Conservation (phyloP, 805 yeast genomes). For the Wickerhamomyces ciferrii region DNA sequence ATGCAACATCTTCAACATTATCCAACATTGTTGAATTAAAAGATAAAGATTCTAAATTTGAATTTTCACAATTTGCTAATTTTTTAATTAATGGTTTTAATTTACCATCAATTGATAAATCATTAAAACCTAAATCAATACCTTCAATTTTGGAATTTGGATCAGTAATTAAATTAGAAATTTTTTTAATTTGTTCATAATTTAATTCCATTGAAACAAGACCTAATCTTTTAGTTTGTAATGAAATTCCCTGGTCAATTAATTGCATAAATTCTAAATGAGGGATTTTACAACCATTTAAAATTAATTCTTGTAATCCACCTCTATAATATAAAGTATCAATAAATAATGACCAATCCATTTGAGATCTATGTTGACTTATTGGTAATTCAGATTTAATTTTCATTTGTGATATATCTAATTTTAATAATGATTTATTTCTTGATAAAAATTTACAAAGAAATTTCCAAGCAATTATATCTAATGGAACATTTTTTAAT, state of each 20-base stretch:
- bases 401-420: slow-evolving; percentile 68
- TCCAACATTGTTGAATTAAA: slow-evolving; percentile 58
- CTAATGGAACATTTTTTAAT: slow-evolving; percentile 71
- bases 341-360: slow-evolving; percentile 79
- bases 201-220: slow-evolving; percentile 69
- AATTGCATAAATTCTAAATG: slow-evolving; percentile 48
- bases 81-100: slow-evolving; percentile 20
- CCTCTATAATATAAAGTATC: slow-evolving; percentile 65
- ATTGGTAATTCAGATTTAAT: slow-evolving; percentile 28
- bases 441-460: slow-evolving; percentile 71
- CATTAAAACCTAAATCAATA: slow-evolving; percentile 81
- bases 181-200: slow-evolving; percentile 47
- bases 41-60: slow-evolving; percentile 42
- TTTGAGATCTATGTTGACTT: slow-evolving; percentile 52
- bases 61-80: slow-evolving; percentile 11
- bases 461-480: slow-evolving; percentile 69
- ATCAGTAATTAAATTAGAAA: slow-evolving; percentile 53
- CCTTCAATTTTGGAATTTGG: slow-evolving; percentile 48
- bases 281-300: slow-evolving; percentile 74
- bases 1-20: slow-evolving; percentile 44
- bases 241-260: slow-evolving; percentile 48
- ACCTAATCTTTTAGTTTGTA: slow-evolving; percentile 59
- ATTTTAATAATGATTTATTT: slow-evolving; percentile 48
- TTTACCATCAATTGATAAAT: slow-evolving; percentile 32
- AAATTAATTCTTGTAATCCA: slow-evolving; percentile 72